Percentiles rank a stretch among this genome's conserved stretches.
Evolutionary conservation across 2,329 filamentous ascomycete species (phyloP).

Genomic region (Neopestalotiopsis sp.): DNA sequence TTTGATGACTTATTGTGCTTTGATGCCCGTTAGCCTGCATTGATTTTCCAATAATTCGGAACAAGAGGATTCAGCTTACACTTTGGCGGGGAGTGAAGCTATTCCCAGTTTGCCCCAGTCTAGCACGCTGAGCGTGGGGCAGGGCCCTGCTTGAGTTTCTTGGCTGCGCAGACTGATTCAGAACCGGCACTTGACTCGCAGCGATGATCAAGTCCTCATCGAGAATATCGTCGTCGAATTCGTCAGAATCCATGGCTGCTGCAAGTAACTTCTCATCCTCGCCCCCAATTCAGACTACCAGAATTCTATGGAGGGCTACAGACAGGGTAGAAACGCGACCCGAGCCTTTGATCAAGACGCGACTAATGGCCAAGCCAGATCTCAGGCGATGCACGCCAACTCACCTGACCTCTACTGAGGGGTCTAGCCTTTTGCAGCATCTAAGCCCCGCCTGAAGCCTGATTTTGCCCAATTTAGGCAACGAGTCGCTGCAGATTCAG

Average conservation of each 20-base stretch:
- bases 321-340: conserved; percentile 7
- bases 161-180: conserved; percentile 26
- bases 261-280: neutral
- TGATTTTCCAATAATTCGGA: neutral
- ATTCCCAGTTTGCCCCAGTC: conserved; percentile 14
- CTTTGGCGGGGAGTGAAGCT: conserved; percentile 21
- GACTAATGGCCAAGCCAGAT: neutral
- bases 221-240: conserved; percentile 68
- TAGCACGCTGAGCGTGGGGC: conserved; percentile 19
- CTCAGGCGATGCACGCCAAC: conserved; percentile 1
- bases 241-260: conserved; percentile 59
- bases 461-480: conserved; percentile 14
- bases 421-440: conserved; percentile 1
- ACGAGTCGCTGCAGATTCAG: neutral
- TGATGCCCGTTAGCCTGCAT: conserved; percentile 14
- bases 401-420: neutral
- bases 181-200: conserved; percentile 54
- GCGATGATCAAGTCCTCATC: conserved; percentile 71
- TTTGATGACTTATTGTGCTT: conserved; percentile 14
- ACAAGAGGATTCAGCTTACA: conserved; percentile 6
- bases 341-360: neutral
- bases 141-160: conserved; percentile 21
- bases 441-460: neutral
- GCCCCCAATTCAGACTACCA: neutral
- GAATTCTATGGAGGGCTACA: neutral